phyloP scores from a whole-genome alignment of 2,329 filamentous ascomycete genomes.

The Sporothrix pallida region DNA sequence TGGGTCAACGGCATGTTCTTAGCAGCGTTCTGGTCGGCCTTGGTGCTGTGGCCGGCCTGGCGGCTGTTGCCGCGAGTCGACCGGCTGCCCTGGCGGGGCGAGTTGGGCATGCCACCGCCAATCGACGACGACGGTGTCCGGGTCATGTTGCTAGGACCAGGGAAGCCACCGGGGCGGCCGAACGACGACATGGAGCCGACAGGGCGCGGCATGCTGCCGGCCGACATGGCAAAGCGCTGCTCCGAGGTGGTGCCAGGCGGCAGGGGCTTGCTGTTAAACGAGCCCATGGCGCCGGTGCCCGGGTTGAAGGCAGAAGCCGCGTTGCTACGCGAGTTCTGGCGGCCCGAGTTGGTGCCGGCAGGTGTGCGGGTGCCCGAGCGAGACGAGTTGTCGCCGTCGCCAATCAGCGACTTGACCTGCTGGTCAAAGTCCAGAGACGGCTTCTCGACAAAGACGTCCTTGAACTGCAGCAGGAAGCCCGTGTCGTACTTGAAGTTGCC shows the following conservation, averaged over 20 bases:
- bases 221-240: conserved; percentile 73
- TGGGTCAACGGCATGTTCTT: conserved; percentile 92
- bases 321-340: conserved; percentile 52
- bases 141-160: conserved; percentile 65
- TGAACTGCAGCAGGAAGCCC: conserved; percentile 94
- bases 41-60: conserved; percentile 57
- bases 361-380: conserved; percentile 68
- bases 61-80: conserved; percentile 69
- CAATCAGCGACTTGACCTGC: conserved; percentile 85
- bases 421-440: conserved; percentile 91
- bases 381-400: conserved; percentile 68
- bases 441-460: conserved; percentile 94
- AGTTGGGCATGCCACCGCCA: conserved; percentile 66
- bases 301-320: conserved; percentile 39
- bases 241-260: conserved; percentile 78
- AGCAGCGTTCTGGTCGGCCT: conserved; percentile 71
- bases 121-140: conserved; percentile 65
- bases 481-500: conserved; percentile 92
- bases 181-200: conserved; percentile 46
- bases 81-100: conserved; percentile 71
- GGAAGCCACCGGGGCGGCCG: conserved; percentile 66
- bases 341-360: conserved; percentile 51
- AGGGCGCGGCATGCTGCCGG: conserved; percentile 57
- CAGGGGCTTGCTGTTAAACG: conserved; percentile 69
- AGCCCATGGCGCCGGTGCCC: conserved; percentile 64